Percentiles rank a stretch among this genome's conserved stretches.
Evolutionary conservation across 75 land plant genomes (phyloP).

Genomic region (Cupressus sempervirens): DNA sequence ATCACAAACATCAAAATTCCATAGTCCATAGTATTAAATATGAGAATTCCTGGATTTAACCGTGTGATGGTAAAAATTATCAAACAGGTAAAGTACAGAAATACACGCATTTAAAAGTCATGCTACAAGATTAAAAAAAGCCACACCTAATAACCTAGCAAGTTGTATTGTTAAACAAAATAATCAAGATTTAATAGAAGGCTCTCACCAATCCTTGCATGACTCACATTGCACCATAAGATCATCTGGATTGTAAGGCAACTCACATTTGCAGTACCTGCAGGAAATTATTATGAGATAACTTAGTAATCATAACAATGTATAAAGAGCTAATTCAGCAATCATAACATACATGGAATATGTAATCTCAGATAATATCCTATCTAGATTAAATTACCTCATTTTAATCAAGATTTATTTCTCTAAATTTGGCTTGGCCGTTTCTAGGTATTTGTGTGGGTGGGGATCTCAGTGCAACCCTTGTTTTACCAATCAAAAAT

Average conservation of each 20-base stretch:
- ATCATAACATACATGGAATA: background rate
- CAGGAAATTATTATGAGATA: background rate
- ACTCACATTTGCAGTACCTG: constrained; percentile 74
- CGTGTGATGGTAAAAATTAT: no score
- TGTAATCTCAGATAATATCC: no score
- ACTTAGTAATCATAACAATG: background rate
- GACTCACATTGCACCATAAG: constrained; percentile 76
- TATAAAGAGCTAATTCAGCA: background rate
- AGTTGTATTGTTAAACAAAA: background rate
- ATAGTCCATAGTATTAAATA: no score
- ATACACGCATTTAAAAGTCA: background rate
- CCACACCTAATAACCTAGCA: background rate
- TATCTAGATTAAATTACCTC: no score
- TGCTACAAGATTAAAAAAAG: background rate
- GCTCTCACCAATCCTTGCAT: constrained; percentile 66
- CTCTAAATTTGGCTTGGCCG: no score
- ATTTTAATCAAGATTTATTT: no score
- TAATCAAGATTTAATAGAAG: background rate
- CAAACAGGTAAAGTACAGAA: no score
- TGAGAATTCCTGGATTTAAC: no score
- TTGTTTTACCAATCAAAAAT: no score
- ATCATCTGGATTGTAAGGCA: constrained; percentile 79
- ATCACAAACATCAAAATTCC: no score
- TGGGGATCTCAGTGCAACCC: no score
- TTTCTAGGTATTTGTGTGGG: no score